Conservation (phyloP, 1,284 basidiomycete species). For the Psilocybe mexicana region DNA sequence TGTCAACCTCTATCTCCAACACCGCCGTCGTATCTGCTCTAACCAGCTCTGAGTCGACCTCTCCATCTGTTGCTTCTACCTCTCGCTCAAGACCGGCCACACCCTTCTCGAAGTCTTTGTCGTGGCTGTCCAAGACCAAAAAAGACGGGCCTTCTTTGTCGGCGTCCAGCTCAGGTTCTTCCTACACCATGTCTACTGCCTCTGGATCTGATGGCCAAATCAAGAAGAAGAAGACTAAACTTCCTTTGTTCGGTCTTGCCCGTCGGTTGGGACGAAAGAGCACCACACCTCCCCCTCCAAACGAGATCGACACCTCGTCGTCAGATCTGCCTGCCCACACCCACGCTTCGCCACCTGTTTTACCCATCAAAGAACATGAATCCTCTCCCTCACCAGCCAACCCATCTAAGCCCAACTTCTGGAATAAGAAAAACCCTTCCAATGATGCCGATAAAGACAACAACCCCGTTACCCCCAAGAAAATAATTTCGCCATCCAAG, state of each 20-base stretch:
- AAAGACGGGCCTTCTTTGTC: neutral
- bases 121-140: neutral
- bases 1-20: neutral
- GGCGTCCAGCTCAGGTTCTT: neutral
- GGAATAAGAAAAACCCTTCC: neutral
- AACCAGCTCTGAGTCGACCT: neutral
- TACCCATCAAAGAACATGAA: neutral
- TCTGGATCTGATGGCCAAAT: neutral
- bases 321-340: neutral
- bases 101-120: neutral
- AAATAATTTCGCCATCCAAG: neutral
- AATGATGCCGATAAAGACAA: neutral
- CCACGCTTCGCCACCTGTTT: neutral
- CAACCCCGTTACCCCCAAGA: neutral
- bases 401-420: no score
- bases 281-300: neutral
- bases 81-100: neutral
- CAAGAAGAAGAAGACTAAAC: neutral
- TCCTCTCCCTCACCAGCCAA: neutral
- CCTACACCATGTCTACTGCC: neutral
- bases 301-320: neutral
- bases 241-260: conserved; percentile 11
- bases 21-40: neutral
- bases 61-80: neutral
- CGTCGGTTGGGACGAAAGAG: conserved; percentile 5